Evolutionary conservation across 371 early-diverging fungal species (phyloP).

Genomic region (Smittium mucronatum): DNA sequence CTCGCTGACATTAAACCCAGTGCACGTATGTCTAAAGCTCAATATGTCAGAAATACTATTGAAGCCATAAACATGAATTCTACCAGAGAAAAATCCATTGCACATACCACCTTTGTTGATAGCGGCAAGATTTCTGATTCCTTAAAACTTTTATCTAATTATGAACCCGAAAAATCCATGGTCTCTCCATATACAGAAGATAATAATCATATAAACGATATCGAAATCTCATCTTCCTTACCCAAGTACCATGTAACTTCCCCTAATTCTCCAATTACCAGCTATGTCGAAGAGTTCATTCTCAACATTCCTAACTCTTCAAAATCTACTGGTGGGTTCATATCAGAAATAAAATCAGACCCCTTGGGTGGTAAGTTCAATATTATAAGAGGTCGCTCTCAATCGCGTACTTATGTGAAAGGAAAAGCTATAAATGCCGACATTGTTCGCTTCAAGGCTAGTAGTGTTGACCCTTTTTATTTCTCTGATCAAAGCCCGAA

Average conservation of each 20-base stretch:
- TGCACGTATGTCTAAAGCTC: constrained; percentile 36
- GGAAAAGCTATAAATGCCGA: background rate
- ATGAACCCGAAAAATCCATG: too few species aligned
- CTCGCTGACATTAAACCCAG: constrained; percentile 52
- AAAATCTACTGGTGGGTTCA: background rate
- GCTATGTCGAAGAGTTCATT: background rate
- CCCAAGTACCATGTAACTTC: background rate
- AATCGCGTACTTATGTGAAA: background rate
- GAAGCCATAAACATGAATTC: constrained; percentile 31
- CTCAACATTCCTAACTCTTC: background rate
- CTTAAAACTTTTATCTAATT: too few species aligned
- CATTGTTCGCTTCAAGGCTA: background rate
- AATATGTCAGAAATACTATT: constrained; percentile 40
- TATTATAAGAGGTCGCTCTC: background rate
- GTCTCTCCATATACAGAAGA: background rate
- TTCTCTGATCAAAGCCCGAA: background rate
- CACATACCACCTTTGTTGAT: background rate
- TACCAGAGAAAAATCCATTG: background rate
- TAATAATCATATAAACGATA: background rate
- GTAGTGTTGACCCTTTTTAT: background rate
- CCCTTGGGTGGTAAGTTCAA: background rate
- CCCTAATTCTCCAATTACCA: background rate
- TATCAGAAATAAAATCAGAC: background rate
- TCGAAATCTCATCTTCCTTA: background rate
- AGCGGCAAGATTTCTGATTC: background rate